Conservation (phyloP, 2,329 filamentous ascomycete species). For the Dothideomycetes sp. region DNA sequence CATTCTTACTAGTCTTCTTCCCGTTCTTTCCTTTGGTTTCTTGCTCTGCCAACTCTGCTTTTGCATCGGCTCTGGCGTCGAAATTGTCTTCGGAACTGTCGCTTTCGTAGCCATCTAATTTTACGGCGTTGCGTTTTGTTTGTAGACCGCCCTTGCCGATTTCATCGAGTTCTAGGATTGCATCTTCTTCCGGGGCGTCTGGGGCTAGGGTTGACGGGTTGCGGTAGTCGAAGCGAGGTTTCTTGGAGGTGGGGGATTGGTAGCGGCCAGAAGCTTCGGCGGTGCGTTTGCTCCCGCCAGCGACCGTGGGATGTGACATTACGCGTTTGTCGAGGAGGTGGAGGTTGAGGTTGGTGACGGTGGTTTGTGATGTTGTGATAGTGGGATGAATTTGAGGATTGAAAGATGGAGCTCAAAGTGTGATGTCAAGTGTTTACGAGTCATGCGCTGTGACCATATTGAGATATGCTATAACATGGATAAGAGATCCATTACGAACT, state of each 20-base stretch:
- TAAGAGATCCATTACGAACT: too few species aligned
- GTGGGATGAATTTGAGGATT: too few species aligned
- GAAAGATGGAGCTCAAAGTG: too few species aligned
- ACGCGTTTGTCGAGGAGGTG: too few species aligned
- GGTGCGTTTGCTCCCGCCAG: conserved; percentile 71
- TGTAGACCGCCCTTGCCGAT: conserved; percentile 65
- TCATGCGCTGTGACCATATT: too few species aligned
- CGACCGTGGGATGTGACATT: too few species aligned
- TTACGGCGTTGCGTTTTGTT: conserved; percentile 87
- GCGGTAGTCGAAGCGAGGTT: conserved; percentile 84
- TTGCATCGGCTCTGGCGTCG: conserved; percentile 59
- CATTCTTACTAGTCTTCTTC: conserved; percentile 26
- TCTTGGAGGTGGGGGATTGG: conserved; percentile 63
- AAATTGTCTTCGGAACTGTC: conserved; percentile 90
- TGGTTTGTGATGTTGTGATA: too few species aligned
- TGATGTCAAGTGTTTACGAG: too few species aligned
- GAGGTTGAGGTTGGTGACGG: too few species aligned
- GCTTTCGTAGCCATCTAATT: conserved; percentile 92
- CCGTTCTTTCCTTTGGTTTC: conserved; percentile 16
- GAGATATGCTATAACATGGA: too few species aligned
- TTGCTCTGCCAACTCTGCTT: conserved; percentile 39
- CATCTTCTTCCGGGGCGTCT: conserved; percentile 66
- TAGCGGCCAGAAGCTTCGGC: conserved; percentile 72
- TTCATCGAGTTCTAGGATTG: conserved; percentile 80
- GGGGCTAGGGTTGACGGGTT: conserved; percentile 89